Evolutionary conservation across 1,284 basidiomycete species (phyloP).

Genomic region (Cutaneotrichosporon daszewskae): DNA sequence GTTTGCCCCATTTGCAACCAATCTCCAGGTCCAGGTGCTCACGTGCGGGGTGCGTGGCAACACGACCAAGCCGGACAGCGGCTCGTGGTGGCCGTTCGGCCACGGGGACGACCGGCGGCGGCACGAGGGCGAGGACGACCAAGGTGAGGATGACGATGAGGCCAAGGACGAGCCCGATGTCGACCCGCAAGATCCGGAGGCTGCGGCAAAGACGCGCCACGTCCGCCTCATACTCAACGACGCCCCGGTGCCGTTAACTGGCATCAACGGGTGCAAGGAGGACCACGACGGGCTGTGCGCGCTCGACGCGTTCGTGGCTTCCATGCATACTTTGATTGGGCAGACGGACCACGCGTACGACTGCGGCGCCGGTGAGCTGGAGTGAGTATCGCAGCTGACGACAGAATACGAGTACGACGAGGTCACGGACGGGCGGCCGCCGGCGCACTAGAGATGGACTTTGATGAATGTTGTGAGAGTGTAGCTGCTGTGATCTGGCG

Average conservation of each 20-base stretch:
- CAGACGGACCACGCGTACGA: background rate
- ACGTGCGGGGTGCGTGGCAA: slow-evolving; percentile 41
- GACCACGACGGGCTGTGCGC: slow-evolving; percentile 56
- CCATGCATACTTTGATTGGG: slow-evolving; percentile 51
- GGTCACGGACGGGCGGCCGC: slow-evolving; percentile 2
- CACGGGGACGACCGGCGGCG: slow-evolving; percentile 1
- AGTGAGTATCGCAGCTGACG: too few species aligned
- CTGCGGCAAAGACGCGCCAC: slow-evolving; percentile 37
- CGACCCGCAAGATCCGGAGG: slow-evolving; percentile 1
- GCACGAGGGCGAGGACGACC: slow-evolving; percentile 3
- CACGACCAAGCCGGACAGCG: background rate
- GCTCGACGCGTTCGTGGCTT: slow-evolving; percentile 53
- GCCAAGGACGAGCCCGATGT: background rate
- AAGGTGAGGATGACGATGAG: slow-evolving; percentile 1
- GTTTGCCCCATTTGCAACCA: slow-evolving; percentile 54
- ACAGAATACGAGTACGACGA: slow-evolving; percentile 5
- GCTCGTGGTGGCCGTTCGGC: slow-evolving; percentile 11
- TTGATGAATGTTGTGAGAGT: too few species aligned
- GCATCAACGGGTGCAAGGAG: slow-evolving; percentile 37
- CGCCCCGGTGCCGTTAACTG: slow-evolving; percentile 60
- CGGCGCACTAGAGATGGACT: too few species aligned
- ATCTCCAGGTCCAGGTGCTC: slow-evolving; percentile 60
- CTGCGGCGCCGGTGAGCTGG: too few species aligned
- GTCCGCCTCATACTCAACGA: slow-evolving; percentile 55
- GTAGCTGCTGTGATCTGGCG: background rate